Evolutionary conservation across 768 basidiomycete genomes (phyloP).

Genomic region (Podaxis rugospora): DNA sequence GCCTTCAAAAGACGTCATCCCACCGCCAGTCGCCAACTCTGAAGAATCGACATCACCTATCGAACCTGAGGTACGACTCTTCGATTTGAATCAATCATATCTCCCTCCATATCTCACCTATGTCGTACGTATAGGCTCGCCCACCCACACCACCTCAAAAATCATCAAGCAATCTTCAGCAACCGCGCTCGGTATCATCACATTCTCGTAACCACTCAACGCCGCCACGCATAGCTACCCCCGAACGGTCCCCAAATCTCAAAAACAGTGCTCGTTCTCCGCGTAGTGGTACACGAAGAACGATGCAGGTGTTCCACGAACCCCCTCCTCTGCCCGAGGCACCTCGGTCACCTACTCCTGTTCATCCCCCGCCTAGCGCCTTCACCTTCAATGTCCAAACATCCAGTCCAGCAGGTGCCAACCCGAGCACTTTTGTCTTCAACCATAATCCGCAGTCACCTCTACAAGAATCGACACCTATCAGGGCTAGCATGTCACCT

Average conservation of each 20-base stretch:
- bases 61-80: slow-evolving; percentile 2
- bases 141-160: slow-evolving; percentile 11
- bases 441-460: slow-evolving; percentile 12
- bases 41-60: slow-evolving; percentile 1
- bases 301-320: neutral
- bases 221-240: slow-evolving; percentile 11
- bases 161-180: slow-evolving; percentile 3
- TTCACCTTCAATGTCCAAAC: slow-evolving; percentile 13
- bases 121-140: neutral
- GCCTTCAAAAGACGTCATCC: slow-evolving; percentile 6
- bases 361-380: neutral
- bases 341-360: neutral
- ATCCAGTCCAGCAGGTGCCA: neutral
- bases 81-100: neutral
- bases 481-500: slow-evolving; percentile 22
- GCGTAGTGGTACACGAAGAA: slow-evolving; percentile 1
- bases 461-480: slow-evolving; percentile 21
- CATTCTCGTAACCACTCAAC: slow-evolving; percentile 3
- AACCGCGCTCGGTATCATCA: slow-evolving; percentile 3
- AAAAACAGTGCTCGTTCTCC: slow-evolving; percentile 8
- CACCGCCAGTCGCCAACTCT: neutral
- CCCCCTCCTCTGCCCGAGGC: neutral
- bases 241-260: neutral
- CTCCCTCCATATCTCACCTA: neutral
- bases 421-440: neutral